Percentiles rank a stretch among this genome's conserved stretches.
These are phyloP conservation scores for Urochloa ruziziensis DNA, from an alignment of 176 grass and related monocot species.

Conservation along the genomic window DNA sequence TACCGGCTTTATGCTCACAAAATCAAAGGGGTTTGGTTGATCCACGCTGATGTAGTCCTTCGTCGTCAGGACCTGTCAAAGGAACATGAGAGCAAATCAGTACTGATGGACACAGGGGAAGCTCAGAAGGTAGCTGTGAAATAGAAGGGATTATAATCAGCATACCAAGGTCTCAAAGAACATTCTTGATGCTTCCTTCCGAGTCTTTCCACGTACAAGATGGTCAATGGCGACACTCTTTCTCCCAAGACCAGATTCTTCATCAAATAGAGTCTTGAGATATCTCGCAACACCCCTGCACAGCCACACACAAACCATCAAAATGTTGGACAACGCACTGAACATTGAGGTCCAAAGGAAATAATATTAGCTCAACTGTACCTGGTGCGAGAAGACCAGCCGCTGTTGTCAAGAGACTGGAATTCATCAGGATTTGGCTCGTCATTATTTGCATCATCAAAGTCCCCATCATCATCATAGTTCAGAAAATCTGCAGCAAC, in stretches of 20 bases:
- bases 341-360: background rate
- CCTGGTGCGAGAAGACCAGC: constrained; percentile 97
- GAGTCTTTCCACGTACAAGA: constrained; percentile 67
- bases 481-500: constrained; percentile 78
- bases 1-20: constrained; percentile 67
- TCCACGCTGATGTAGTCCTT: constrained; percentile 93
- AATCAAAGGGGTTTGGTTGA: constrained; percentile 61
- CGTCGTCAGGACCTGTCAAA: constrained; percentile 81
- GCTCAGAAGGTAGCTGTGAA: background rate
- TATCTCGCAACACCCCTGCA: constrained; percentile 89
- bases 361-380: constrained; percentile 13
- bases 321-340: background rate
- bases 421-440: constrained; percentile 62
- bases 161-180: constrained; percentile 99
- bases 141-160: background rate
- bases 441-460: constrained; percentile 58
- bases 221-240: constrained; percentile 75
- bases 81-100: background rate
- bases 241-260: constrained; percentile 72
- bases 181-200: constrained; percentile 99
- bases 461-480: constrained; percentile 81
- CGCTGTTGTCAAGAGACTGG: constrained; percentile 82
- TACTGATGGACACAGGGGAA: background rate
- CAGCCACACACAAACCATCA: background rate
- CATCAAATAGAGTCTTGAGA: constrained; percentile 82